Base-by-base conservation (phyloP, 345 rosid species). In the Populus pruinosa region DNA sequence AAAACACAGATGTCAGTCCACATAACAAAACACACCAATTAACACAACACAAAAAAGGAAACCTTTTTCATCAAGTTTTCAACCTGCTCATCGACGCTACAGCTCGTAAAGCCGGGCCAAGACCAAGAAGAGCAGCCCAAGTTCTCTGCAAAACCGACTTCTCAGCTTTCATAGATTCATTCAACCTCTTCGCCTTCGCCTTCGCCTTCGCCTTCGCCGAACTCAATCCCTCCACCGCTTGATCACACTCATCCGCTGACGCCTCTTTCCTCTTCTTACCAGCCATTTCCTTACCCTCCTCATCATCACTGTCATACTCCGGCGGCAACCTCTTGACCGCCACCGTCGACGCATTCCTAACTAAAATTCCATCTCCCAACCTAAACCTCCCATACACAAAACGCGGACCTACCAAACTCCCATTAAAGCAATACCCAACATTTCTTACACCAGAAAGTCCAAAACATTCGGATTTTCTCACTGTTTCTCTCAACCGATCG, bases 71-170 rank as follows among this genome's bases (percentile, higher is more conserved):
- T 76, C 77, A 53, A 67, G 44, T 70, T 83, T 75, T 38, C 71
- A 76, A 92, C 98, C 98, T 93, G 95, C 94, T 93, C 98, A 94
- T 93, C 17, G 97, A 88, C 73, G 97, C 97, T 79, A 93, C 87
- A 75, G 92, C 97, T 90, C 95, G 89, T 79, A 94, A 81, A 79
- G 95, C 94, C 81, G 98, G 98, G 76, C 97, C 97, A 16, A 94
- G 90, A 23, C 97, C 93, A 78, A 94, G 77, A 82, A 94, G 87
- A 67, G 59, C 77, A 72, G 87, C 83, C 94, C 90, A 75, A 56
- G 90, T 78, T 81, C 85, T 90, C 71, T 88, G 86, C 85, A 90
- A 33, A 55, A 89, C 16, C 10, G 95, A 77, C 63, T 84, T 82
- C 73, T 83, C 87, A 81, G 82, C 82, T 71, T 88, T 91, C 38